Base-by-base conservation (phyloP, 2,329 filamentous ascomycete species). In the Paecilomyces formosus region DNA sequence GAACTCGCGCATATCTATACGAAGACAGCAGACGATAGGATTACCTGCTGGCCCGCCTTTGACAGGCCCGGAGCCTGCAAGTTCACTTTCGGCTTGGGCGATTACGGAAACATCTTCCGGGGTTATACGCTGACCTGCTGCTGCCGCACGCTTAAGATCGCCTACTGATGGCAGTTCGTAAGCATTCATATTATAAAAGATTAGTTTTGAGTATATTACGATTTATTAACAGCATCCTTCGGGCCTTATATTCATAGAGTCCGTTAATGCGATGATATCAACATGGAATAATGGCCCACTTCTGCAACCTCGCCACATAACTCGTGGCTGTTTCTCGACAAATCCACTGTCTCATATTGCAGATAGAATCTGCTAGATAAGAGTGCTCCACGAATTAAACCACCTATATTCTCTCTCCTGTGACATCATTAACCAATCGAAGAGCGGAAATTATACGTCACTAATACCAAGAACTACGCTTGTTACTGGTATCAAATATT, bases 41-140 rank as follows among this genome's bases (percentile, higher is more conserved):
- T 31, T 58, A 72, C 71, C 71, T 39, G 70, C 70, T 60, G 70
- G 66, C 53, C 70, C 71, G 31, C 69, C 71, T 6, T 66, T 63
- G 30, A 70, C 62, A 26, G 69, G 70, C 3, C 70, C 67, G 18
- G 60, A 63, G 7, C 71, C 70, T 0, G 68, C 71, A 28, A 72
- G 53, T 21, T 69, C 66, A 51, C 67, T 70, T 55, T 73, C 71
- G 1, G 63, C 68, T 22, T 71, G 70, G 2, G 69, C 66, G 33
- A 72, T 72, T 6, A 61, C 60, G 11, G 70, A 71, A 5, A 70
- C 69, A 57, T 73, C 70, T 54, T 67, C 67, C 5, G 66, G 57
- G 0, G 69, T 71, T 54, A 74, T 72, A 35, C 70, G 68, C 52
- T 73, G 68, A 22, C 70, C 70, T 15, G 61, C 58, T 53, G 71